Evolutionary conservation across 805 yeast genomes (phyloP).

Genomic region (Brettanomyces custersianus): DNA sequence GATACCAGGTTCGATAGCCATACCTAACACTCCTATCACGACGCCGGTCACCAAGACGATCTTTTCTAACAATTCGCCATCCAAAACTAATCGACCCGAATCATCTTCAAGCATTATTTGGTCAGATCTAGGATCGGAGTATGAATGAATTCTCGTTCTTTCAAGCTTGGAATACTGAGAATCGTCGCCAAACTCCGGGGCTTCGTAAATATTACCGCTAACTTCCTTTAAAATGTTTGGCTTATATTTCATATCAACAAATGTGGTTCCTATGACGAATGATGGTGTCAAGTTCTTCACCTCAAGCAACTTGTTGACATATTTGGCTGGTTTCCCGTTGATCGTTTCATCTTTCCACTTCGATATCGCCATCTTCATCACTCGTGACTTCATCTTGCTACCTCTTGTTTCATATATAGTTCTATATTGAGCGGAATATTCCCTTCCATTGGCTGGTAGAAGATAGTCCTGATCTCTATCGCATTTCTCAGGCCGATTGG

Average conservation of each 20-base stretch:
- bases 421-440: conserved; percentile 50
- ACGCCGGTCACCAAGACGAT: conserved; percentile 77
- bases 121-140: conserved; percentile 48
- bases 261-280: conserved; percentile 84
- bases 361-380: conserved; percentile 32
- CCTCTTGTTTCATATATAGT: conserved; percentile 47
- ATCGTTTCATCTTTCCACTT: conserved; percentile 35
- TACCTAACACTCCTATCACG: conserved; percentile 80
- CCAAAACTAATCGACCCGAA: conserved; percentile 73
- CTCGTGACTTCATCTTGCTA: conserved; percentile 36
- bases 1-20: conserved; percentile 74
- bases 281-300: conserved; percentile 51
- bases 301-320: conserved; percentile 48
- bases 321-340: conserved; percentile 21
- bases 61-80: conserved; percentile 50
- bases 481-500: conserved; percentile 8
- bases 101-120: conserved; percentile 81
- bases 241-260: conserved; percentile 74
- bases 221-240: conserved; percentile 82
- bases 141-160: conserved; percentile 30
- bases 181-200: conserved; percentile 27
- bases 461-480: conserved; percentile 6
- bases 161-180: conserved; percentile 11
- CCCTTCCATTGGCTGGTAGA: conserved; percentile 21
- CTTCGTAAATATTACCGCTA: conserved; percentile 46